Base-by-base conservation (phyloP, 805 yeast species). In the Wickerhamomyces queroliae region DNA sequence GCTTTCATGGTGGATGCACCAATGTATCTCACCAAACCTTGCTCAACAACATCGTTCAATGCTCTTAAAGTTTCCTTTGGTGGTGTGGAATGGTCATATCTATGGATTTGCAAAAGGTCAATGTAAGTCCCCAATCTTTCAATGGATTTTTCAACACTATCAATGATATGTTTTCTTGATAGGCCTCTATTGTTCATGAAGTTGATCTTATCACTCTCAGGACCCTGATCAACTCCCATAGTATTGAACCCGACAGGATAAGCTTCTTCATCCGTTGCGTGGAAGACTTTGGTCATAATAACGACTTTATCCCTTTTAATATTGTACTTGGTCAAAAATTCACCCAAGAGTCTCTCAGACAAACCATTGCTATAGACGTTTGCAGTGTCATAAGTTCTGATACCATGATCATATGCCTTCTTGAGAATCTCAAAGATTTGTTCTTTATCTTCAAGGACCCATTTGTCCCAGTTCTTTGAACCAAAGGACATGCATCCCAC, bases 1-100 rank as follows among this genome's bases (percentile, higher is more conserved):
- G 78, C 69, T 46, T 62, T 63, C 82, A 77, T 77, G 2, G 78
- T 58, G 1, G 80, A 75, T 2, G 82, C 80, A 6, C 83, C 83
- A 40, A 78, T 66, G 50, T 76, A 77, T 29, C 80, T 60, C 7
- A 63, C 63, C 19, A 59, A 52, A 15, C 79, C 78, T 29, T 48
- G 36, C 35, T 60, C 56, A 23, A 73, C 69, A 15, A 70, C 64
- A 47, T 74, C 77, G 45, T 74, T 64, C 44, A 74, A 58, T 2
- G 76, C 70, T 45, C 56, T 63, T 78, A 74, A 71, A 17, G 66
- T 69, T 47, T 75, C 80, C 37, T 63, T 62, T 27, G 62, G 61
- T 22, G 75, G 72, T 5, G 67, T 62, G 11, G 53, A 40, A 25
- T 48, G 46, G 50, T 74, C 80, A 37, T 63, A 53, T 38, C 78